phyloP scores from a whole-genome alignment of 2,329 filamentous ascomycete species.

The Emergomyces pasteurianus region DNA sequence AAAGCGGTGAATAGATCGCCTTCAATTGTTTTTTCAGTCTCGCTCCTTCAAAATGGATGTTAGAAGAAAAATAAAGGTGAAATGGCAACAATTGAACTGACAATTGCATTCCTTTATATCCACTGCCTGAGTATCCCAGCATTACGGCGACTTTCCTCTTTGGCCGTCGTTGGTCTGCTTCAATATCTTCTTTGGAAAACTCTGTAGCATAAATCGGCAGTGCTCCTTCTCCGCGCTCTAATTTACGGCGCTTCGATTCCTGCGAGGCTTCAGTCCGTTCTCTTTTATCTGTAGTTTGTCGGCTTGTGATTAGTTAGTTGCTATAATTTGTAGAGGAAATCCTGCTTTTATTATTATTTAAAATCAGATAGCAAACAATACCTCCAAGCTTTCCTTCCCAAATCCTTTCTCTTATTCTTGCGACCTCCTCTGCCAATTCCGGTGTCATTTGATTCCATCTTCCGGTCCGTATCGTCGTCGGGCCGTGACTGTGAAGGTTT shows the following conservation, averaged over 20 bases:
- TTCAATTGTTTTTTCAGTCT: conserved; percentile 80
- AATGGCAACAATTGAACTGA: conserved; percentile 15
- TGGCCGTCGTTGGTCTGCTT: conserved; percentile 70
- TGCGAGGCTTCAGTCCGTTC: conserved; percentile 39
- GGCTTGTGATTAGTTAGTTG: conserved; percentile 42
- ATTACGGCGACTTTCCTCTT: conserved; percentile 95
- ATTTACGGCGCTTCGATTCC: conserved; percentile 44
- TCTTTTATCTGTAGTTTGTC: conserved; percentile 41
- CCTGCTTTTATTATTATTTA: too few species aligned
- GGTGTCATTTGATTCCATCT: conserved; percentile 25
- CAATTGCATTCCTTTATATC: conserved; percentile 97
- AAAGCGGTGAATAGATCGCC: conserved; percentile 89
- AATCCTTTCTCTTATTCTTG: conserved; percentile 51
- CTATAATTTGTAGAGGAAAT: conserved; percentile 6
- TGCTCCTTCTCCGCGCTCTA: conserved; percentile 34
- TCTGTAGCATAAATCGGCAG: conserved; percentile 43
- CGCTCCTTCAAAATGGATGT: conserved; percentile 26
- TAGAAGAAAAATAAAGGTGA: not conserved
- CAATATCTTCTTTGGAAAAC: conserved; percentile 71
- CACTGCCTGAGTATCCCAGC: conserved; percentile 90
- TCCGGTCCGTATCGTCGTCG: not conserved
- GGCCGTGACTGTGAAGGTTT: not conserved
- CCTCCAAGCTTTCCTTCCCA: conserved; percentile 56
- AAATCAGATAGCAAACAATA: conserved; percentile 22
- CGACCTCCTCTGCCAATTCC: conserved; percentile 23